These are phyloP conservation scores for Zizania palustris DNA, from an alignment of 202 grass and related monocot species.

Conservation along the genomic window DNA sequence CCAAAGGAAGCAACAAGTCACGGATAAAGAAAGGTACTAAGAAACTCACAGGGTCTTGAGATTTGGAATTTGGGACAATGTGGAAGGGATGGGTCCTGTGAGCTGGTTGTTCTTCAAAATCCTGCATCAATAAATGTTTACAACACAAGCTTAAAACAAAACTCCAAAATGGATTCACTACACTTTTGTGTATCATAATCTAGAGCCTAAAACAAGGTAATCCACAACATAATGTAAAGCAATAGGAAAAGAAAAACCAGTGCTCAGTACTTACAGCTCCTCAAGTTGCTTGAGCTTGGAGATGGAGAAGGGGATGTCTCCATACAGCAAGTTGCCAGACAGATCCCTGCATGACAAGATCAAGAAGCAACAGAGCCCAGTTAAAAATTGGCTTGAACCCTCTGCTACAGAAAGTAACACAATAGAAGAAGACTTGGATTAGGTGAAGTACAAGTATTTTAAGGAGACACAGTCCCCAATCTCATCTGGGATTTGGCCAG, in stretches of 20 bases:
- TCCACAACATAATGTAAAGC: constrained; percentile 7
- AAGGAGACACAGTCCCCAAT: constrained; percentile 88
- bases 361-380: constrained; percentile 23
- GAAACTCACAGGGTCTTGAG: constrained; percentile 82
- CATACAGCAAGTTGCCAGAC: constrained; percentile 83
- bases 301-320: constrained; percentile 95
- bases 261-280: constrained; percentile 67
- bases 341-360: constrained; percentile 69
- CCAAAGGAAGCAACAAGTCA: constrained; percentile 38
- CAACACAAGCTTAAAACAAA: constrained; percentile 38
- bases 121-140: constrained; percentile 50
- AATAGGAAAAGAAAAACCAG: constrained; percentile 14
- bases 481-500: constrained; percentile 98
- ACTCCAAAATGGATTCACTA: background rate
- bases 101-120: constrained; percentile 97
- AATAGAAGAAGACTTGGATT: constrained; percentile 56
- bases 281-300: constrained; percentile 97
- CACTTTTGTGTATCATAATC: background rate
- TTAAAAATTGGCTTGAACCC: constrained; percentile 36
- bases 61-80: constrained; percentile 96
- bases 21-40: constrained; percentile 44
- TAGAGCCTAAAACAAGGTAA: background rate
- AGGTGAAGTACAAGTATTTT: constrained; percentile 71
- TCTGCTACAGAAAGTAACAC: constrained; percentile 35
- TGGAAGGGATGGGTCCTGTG: constrained; percentile 96